Base-by-base conservation (phyloP, 805 yeast species). In the Kregervanrija fluxuum region DNA sequence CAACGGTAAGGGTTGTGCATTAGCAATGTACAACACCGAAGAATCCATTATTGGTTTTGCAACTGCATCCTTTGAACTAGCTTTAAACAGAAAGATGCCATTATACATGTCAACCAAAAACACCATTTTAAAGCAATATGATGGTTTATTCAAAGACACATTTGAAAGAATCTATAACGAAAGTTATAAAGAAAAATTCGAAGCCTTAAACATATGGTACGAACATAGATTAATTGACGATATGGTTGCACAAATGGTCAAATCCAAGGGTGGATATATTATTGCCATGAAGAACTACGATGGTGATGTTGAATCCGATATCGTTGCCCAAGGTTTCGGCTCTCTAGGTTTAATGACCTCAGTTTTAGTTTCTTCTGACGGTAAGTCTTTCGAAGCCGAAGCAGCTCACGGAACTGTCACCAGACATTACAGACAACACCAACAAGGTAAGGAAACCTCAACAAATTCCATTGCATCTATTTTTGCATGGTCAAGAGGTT, bases 391-490 rank as follows among this genome's bases (percentile, higher is more conserved):
- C 65, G 97, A 91, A 73, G 73, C 89, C 44, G 98, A 91, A 73
- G 98, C 98, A 48, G 98, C 98, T n/a, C 98, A 91, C 65, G 98
- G 98, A 46, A 91, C 98, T 11, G 98, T 91, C 56, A 91, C 97
- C 39, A 85, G 98, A 71, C 98, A 91, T 67, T 91, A 76, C 72
- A 85, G 97, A 73, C 93, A 83, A 69, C 88, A 87, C 68, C 97
- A 91, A 71, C 86, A 85, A 68, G 98, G 98, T 54, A 86, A 89
- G 66, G 97, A 90, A 70, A 91, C 98, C 14, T 87, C 96, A 6
- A 91, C 98, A 47, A 91, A 91, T 70, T 90, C 97, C 13, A 91
- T 91, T 66, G 98, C 98, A 3, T 89, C 96, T 11, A 91, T 91
- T 55, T 91, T 84, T 61, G 98, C 98, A 30, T 91, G 98, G 98